Base-by-base conservation (phyloP, 768 basidiomycete species). In the Trametes gibbosa region DNA sequence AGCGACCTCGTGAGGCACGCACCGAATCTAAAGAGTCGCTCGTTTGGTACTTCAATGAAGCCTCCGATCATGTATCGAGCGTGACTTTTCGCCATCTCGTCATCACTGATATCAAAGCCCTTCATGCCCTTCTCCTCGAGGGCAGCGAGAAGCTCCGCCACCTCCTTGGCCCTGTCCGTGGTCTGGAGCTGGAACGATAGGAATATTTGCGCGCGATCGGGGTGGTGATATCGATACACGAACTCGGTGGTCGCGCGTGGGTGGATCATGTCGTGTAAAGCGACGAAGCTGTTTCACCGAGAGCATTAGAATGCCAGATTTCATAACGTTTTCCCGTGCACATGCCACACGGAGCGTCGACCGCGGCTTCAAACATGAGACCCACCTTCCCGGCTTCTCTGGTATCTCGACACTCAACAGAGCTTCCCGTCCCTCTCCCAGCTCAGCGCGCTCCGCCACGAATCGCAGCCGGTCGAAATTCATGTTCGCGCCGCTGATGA, bases 401-500 rank as follows among this genome's bases (percentile, higher is more conserved):
- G 97, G 95, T 53, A 98, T 89, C 67, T 92, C 89, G n/a, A 98
- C 91, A 67, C 90, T 91, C 64, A 98, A 80, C 46, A 98, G 79
- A 0, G 90, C 97, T 74, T 99, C 97, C 52, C 90, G 82, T 12
- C 96, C 89, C 73, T 99, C 97, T 62, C 97, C 97, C 19, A 98
- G 80, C 72, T 98, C 95, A 3, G 97, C 97, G 56, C 97, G 94
- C 72, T 99, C 97, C 19, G 97, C 91, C n/a, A 99, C 95, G 70
- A 98, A 99, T 10, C 97, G 85, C 46, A 99, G 74, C 42, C 96
- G 85, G 68, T 94, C 92, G 73, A 99, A 99, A 76, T 99, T 98
- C 92, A 99, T 97, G 75, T 99, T 98, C 17, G 96, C 97, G 21
- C 97, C 97, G 67, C 92, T 95, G 63, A 98, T 77, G 52, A 98